These are phyloP conservation scores for Brassica carinata DNA, from an alignment of 345 rosid species.

Conservation along the genomic window DNA sequence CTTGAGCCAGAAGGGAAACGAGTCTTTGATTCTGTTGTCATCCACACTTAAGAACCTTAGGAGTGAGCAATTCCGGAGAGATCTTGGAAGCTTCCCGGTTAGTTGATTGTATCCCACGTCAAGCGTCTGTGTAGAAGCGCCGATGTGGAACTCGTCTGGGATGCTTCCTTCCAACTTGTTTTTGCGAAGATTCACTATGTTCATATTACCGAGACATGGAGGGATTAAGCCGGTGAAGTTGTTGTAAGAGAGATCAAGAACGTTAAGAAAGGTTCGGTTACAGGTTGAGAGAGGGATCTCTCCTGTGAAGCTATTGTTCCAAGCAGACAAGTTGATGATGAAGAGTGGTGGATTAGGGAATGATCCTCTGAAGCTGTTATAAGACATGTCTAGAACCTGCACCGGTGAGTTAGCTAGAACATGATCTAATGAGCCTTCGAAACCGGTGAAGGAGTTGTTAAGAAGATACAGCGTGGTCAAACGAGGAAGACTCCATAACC, in stretches of 20 bases:
- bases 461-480: not conserved
- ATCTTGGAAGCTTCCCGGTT: conserved; percentile 24
- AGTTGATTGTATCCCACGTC: conserved; percentile 31
- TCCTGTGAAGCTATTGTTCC: conserved; percentile 40
- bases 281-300: conserved; percentile 27
- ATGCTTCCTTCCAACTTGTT: conserved; percentile 28
- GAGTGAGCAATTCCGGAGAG: not conserved
- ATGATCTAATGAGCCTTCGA: not conserved
- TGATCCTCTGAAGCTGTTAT: conserved; percentile 16
- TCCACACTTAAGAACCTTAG: not conserved
- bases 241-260: conserved; percentile 37
- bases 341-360: conserved; percentile 11
- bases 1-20: conserved; percentile 32
- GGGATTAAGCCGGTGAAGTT: conserved; percentile 23
- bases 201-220: conserved; percentile 26
- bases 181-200: conserved; percentile 29
- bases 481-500: conserved; percentile 16
- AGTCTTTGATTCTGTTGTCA: not conserved
- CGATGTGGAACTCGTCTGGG: conserved; percentile 12
- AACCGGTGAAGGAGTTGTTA: not conserved
- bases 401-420: not conserved
- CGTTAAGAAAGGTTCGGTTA: conserved; percentile 19
- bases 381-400: conserved; percentile 5
- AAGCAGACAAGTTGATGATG: conserved; percentile 23
- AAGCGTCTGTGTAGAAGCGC: conserved; percentile 12